phyloP scores from a whole-genome alignment of 768 basidiomycete species.

The Trametes meyenii region DNA sequence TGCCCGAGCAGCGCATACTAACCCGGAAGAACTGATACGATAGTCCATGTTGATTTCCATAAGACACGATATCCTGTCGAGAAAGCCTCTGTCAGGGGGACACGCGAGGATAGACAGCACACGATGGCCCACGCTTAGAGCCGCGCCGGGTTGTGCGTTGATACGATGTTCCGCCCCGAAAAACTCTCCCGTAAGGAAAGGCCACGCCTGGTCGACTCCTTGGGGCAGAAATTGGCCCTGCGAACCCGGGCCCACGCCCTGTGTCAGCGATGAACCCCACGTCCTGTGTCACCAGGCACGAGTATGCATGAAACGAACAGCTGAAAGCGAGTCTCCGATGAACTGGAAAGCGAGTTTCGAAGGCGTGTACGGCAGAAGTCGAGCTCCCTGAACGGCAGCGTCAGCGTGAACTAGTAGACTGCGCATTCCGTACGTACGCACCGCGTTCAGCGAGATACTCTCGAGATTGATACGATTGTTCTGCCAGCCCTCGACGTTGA shows the following conservation, averaged over 20 bases:
- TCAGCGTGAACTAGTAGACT: not conserved
- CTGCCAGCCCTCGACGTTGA: constrained; percentile 62
- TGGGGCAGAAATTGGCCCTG: constrained; percentile 57
- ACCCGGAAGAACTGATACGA: constrained; percentile 55
- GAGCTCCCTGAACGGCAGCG: constrained; percentile 44
- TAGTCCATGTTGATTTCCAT: constrained; percentile 55
- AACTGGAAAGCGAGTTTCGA: constrained; percentile 53
- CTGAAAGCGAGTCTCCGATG: constrained; percentile 60
- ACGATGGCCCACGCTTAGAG: constrained; percentile 42
- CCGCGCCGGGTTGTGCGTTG: constrained; percentile 57
- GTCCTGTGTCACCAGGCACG: not conserved
- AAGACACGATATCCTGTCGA: constrained; percentile 51
- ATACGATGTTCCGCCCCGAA: constrained; percentile 57
- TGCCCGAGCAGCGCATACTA: constrained; percentile 12
- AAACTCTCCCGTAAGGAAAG: constrained; percentile 50
- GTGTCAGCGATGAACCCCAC: not conserved
- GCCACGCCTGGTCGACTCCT: constrained; percentile 62
- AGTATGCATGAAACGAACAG: constrained; percentile 36
- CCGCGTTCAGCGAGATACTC: constrained; percentile 47
- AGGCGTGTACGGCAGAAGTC: constrained; percentile 47
- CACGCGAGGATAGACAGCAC: not conserved
- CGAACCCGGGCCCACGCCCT: constrained; percentile 11
- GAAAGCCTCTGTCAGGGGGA: not conserved
- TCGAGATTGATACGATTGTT: constrained; percentile 59
- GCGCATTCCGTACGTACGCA: constrained; percentile 24